phyloP scores from a whole-genome alignment of 768 basidiomycete species.

The Panaeolus papilionaceus region DNA sequence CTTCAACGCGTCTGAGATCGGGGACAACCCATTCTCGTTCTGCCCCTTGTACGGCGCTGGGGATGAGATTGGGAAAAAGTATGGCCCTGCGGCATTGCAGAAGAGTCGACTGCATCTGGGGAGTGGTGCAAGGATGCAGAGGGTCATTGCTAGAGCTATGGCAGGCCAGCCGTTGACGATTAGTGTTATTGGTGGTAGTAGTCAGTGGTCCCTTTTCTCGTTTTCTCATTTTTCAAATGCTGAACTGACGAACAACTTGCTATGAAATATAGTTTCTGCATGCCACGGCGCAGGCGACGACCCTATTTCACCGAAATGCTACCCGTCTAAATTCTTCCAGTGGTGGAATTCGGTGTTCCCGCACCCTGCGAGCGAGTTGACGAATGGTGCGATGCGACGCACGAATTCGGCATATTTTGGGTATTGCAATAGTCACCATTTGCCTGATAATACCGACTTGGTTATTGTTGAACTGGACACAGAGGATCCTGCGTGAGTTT shows the following conservation, averaged over 20 bases:
- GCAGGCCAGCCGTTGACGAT: conserved; percentile 89
- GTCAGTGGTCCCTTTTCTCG: conserved; percentile 49
- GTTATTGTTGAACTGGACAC: conserved; percentile 95
- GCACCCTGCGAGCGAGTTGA: conserved; percentile 96
- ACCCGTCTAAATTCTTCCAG: conserved; percentile 93
- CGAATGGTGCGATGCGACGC: conserved; percentile 93
- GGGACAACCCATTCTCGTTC: conserved; percentile 84
- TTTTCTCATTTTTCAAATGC: conserved; percentile 2
- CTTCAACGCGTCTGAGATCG: conserved; percentile 63
- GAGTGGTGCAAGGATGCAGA: conserved; percentile 81
- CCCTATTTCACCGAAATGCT: conserved; percentile 83
- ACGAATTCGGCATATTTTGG: conserved; percentile 96
- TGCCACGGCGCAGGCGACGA: conserved; percentile 95
- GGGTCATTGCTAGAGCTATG: conserved; percentile 83
- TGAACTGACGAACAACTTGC: too few relatives aligned
- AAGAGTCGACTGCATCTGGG: conserved; percentile 81
- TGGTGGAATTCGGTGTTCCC: conserved; percentile 99
- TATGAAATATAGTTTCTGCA: conserved; percentile 69
- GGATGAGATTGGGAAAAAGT: conserved; percentile 79
- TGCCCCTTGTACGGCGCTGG: conserved; percentile 88
- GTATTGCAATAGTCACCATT: conserved; percentile 91
- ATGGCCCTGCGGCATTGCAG: conserved; percentile 76
- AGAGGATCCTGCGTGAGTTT: conserved; percentile 83
- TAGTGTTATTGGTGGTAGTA: conserved; percentile 87
- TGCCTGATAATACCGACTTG: conserved; percentile 93